These are phyloP conservation scores for Friedmanniomyces endolithicus DNA, from an alignment of 495 filamentous ascomycete genomes.

Conservation along the genomic window DNA sequence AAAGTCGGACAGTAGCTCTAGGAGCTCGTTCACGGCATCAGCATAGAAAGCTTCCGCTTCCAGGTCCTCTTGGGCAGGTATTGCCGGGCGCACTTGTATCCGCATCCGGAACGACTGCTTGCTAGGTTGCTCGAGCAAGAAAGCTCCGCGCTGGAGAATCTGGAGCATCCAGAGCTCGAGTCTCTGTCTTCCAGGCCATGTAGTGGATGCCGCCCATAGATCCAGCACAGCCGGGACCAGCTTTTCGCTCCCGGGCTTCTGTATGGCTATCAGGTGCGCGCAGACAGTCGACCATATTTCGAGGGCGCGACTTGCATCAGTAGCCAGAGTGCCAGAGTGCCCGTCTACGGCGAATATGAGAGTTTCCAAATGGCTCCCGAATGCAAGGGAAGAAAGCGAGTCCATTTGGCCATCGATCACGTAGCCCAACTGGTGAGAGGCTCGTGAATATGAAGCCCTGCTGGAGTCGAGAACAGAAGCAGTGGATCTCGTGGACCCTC, in stretches of 20 bases:
- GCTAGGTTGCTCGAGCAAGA: conserved; percentile 68
- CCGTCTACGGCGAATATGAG: conserved; percentile 83
- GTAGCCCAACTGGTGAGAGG: conserved; percentile 26
- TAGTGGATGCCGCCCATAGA: conserved; percentile 70
- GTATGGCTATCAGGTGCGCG: conserved; percentile 59
- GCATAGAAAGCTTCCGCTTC: conserved; percentile 84
- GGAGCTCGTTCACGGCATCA: conserved; percentile 66
- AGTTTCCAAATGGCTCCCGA: conserved; percentile 73
- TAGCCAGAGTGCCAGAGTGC: conserved; percentile 60
- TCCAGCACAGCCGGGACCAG: conserved; percentile 63
- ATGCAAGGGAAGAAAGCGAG: conserved; percentile 66
- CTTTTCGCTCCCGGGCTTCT: conserved; percentile 45
- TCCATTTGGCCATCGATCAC: conserved; percentile 50
- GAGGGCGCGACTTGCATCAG: conserved; percentile 55
- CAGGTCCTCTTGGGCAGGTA: conserved; percentile 51
- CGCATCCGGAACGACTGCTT: conserved; percentile 45
- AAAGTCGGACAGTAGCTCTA: conserved; percentile 70
- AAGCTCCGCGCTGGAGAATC: conserved; percentile 80
- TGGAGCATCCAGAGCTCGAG: conserved; percentile 92
- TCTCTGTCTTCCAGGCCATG: conserved; percentile 77
- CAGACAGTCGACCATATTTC: conserved; percentile 81
- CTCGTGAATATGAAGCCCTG: conserved; percentile 34
- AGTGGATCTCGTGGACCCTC: conserved; percentile 47
- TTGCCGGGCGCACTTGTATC: conserved; percentile 40
- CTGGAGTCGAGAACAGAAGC: conserved; percentile 55